Percentiles rank a stretch among this genome's conserved stretches.
These are phyloP conservation scores for Nannochloris sp. DNA, from an alignment of 139 green algal species.

Conservation along the genomic window DNA sequence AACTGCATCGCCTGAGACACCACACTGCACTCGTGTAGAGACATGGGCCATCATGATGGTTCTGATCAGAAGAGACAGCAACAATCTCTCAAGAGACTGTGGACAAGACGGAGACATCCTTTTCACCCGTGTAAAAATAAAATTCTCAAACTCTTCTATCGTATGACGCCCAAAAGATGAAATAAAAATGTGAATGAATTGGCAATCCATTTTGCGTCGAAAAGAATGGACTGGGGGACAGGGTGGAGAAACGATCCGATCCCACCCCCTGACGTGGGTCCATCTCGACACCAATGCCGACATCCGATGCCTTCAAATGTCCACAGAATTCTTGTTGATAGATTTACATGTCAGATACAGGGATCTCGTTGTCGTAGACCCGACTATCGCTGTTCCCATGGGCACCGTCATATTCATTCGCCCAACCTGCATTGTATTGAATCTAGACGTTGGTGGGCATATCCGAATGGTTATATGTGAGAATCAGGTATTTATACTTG, in stretches of 20 bases:
- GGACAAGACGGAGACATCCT: no score
- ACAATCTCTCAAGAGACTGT: no score
- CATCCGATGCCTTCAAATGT: background rate
- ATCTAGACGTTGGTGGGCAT: constrained; percentile 10
- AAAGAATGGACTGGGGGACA: no score
- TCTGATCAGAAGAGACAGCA: no score
- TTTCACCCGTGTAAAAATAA: no score
- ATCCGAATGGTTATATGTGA: constrained; percentile 16
- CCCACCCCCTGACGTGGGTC: background rate
- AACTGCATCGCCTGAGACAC: no score
- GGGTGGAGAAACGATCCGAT: background rate
- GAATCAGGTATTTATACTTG: constrained; percentile 28
- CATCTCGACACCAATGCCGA: background rate
- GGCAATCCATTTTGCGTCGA: no score
- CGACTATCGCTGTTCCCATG: constrained; percentile 15
- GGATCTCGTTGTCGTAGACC: constrained; percentile 21
- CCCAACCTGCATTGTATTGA: background rate
- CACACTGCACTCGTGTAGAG: no score
- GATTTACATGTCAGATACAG: constrained; percentile 21
- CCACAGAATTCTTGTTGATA: background rate
- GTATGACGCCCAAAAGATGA: no score
- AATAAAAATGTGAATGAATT: no score
- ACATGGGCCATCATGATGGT: no score
- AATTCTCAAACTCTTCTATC: no score
- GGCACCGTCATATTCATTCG: constrained; percentile 26